Evolutionary conservation across 2,329 filamentous ascomycete genomes (phyloP).

Genomic region (Proliferodiscus dingleyae): DNA sequence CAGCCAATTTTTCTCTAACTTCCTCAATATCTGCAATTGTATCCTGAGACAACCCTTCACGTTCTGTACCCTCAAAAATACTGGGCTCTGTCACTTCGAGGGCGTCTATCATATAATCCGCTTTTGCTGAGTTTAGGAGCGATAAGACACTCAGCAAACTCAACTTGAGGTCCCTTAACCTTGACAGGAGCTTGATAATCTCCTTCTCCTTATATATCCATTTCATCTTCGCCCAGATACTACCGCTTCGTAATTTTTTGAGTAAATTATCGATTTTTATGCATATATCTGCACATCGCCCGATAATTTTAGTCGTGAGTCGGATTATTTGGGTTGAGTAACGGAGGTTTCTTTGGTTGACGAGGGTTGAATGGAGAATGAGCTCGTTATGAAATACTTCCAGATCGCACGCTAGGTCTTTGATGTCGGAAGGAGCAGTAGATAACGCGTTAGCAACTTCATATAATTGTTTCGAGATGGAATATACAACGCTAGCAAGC

Average conservation of each 20-base stretch:
- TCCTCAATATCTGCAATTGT: conserved; percentile 12
- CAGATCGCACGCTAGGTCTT: conserved; percentile 15
- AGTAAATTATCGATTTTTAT: conserved; percentile 17
- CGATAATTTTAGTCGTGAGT: conserved; percentile 18
- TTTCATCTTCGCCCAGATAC: conserved; percentile 12
- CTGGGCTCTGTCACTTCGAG: conserved; percentile 11
- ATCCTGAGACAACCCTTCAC: conserved; percentile 1
- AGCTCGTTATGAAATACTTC: conserved; percentile 17
- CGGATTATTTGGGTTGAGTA: conserved; percentile 15
- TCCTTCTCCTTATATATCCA: conserved; percentile 23
- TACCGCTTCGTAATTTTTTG: conserved; percentile 10
- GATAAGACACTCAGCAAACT: conserved; percentile 15
- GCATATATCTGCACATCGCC: conserved; percentile 18
- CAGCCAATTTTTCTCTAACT: conserved; percentile 6
- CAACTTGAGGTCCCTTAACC: conserved; percentile 17
- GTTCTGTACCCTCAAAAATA: conserved; percentile 7
- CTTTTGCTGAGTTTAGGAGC: conserved; percentile 12
- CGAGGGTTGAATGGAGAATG: conserved; percentile 9
- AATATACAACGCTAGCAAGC: conserved; percentile 13
- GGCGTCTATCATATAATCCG: conserved; percentile 17
- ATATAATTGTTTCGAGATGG: conserved; percentile 15
- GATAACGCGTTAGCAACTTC: conserved; percentile 15
- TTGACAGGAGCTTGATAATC: conserved; percentile 15
- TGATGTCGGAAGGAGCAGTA: conserved; percentile 17
- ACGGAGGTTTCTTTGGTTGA: conserved; percentile 9